A percentile compares a stretch with the other conserved stretches of the same genome.
phyloP scores from a whole-genome alignment of 2,329 filamentous ascomycete genomes.

The Penicillium sp. region DNA sequence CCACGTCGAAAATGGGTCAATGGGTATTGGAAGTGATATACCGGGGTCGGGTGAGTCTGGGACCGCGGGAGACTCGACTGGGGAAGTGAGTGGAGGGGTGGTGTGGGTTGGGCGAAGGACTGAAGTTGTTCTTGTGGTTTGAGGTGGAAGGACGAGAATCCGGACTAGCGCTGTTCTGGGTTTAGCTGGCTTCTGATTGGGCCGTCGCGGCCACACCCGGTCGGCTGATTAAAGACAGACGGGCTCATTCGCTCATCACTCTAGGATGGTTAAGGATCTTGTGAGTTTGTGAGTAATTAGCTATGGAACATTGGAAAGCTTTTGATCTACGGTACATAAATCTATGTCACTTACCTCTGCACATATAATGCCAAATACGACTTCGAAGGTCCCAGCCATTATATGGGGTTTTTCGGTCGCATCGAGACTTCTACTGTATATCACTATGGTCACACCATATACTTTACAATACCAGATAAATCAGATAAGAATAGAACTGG shows the following conservation, averaged over 20 bases:
- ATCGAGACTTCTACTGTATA: background rate
- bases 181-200: conserved; percentile 39
- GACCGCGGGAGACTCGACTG: conserved; percentile 28
- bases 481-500: background rate
- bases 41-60: conserved; percentile 20
- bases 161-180: conserved; percentile 36
- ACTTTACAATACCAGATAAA: background rate
- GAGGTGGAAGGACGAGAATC: conserved; percentile 43
- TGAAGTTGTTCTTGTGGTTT: conserved; percentile 40
- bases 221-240: conserved; percentile 17
- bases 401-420: background rate
- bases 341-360: no score
- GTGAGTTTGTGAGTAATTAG: background rate
- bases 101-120: conserved; percentile 31
- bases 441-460: background rate
- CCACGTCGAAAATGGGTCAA: conserved; percentile 32
- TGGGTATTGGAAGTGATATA: conserved; percentile 22
- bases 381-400: background rate
- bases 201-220: conserved; percentile 17
- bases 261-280: background rate
- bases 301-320: background rate
- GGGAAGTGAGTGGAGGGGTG: conserved; percentile 32
- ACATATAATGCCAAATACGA: background rate
- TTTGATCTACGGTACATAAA: background rate
- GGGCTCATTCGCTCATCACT: conserved; percentile 20